These are phyloP conservation scores for Uronychia setigera DNA, from an alignment of 73 alveolate genomes.

Conservation along the genomic window DNA sequence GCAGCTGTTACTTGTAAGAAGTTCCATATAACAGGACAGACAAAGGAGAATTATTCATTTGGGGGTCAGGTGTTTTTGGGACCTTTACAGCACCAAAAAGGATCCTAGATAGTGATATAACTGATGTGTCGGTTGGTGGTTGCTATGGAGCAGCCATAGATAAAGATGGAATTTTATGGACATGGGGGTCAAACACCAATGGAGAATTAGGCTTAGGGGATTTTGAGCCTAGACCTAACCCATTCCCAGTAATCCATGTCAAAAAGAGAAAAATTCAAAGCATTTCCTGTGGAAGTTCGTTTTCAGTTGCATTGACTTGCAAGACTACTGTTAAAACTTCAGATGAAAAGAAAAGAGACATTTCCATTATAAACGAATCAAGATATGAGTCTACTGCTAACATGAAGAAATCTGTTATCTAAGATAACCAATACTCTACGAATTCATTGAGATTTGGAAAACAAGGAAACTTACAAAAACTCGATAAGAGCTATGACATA, in stretches of 20 bases:
- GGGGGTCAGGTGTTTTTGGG: constrained; percentile 72
- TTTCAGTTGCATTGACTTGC: constrained; percentile 25
- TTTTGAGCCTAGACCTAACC: constrained; percentile 16
- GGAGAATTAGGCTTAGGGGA: constrained; percentile 62
- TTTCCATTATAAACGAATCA: no score
- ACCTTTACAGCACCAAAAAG: constrained; percentile 29
- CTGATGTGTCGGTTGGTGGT: constrained; percentile 53
- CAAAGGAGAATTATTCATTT: constrained; percentile 4
- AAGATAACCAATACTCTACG: no score
- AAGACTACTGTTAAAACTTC: constrained; percentile 5
- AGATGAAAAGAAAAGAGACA: no score
- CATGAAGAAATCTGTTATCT: no score
- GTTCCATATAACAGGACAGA: background rate
- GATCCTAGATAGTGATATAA: constrained; percentile 12
- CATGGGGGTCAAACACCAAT: constrained; percentile 58
- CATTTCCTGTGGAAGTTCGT: constrained; percentile 45
- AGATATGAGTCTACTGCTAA: no score
- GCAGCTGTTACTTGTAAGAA: constrained; percentile 51
- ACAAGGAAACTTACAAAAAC: no score
- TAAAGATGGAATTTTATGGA: constrained; percentile 29
- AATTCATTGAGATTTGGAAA: no score
- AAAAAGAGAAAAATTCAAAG: constrained; percentile 17
- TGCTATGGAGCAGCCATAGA: constrained; percentile 47
- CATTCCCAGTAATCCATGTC: constrained; percentile 11
- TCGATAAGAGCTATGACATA: no score